Evolutionary conservation across 768 basidiomycete genomes (phyloP), one percentile per base, ranked within the genome.

Genomic region (Zangia roseola): DNA sequence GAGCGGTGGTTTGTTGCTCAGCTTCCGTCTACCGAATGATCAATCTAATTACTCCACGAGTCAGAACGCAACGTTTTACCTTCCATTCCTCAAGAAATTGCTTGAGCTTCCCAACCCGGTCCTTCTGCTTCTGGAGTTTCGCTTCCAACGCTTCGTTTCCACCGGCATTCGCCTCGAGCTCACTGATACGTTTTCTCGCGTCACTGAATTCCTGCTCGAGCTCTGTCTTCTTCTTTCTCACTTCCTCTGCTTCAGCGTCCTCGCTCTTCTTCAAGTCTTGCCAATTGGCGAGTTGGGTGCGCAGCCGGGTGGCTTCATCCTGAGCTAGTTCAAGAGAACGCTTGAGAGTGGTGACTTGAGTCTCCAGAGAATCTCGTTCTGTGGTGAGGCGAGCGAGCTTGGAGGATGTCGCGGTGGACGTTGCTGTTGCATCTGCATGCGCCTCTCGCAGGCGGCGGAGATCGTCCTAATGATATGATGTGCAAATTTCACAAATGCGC

Each of bases 201-300:
- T 79, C 76, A 46, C 71, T 70, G 14, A 82, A 69, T 47, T 79
- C 69, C 3, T 77, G 66, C 48, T 89, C 83, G 10, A 88, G 70
- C 26, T 82, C 77, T 10, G 75, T 68, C 10, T 78, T 77, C 47
- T 73, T 70, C 59, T 81, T 83, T 35, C 81, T 74, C 43, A 76
- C 67, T 6, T 68, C 63, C 44, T 84, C 86, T 9, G 76, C 71
- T 26, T 86, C 82, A 16, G 71, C 77, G 10, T 76, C 81, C 40
- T 81, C 85, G 40, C 80, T 82, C 23, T 71, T 81, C 58, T 89
- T 88, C 16, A 88, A 64, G 23, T 65, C 75, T 58, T 86, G 75
- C 86, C 85, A 88, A 58, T 83, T 80, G 35, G 79, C 78, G 9
- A 90, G 69, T 56, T 91, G 88, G 14, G 77, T 75, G 42, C 78